These are phyloP conservation scores for Physcomitrium patens DNA, from an alignment of 225 moss, liverwort and hornwort genomes.

Conservation along the genomic window DNA sequence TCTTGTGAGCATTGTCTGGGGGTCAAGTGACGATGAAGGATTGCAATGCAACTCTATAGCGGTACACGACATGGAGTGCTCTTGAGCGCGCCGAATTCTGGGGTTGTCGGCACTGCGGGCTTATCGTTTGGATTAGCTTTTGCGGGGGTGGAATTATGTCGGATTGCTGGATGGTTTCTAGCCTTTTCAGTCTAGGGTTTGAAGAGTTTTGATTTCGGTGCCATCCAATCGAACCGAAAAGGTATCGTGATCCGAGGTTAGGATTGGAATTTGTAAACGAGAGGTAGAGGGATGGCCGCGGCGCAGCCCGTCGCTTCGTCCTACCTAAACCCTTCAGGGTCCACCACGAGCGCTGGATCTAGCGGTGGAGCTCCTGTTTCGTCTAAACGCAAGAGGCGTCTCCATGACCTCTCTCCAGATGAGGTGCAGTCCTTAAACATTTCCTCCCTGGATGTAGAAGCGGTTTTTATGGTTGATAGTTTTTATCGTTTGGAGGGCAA, in stretches of 20 bases:
- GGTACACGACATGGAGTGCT: no score
- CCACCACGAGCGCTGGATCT: slow-evolving; percentile 72
- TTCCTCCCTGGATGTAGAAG: slow-evolving; percentile 5
- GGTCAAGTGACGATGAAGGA: not conserved
- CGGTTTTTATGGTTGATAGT: not conserved
- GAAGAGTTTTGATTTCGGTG: not conserved
- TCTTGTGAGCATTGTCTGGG: not conserved
- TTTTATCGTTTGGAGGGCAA: no score
- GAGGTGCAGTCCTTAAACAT: slow-evolving; percentile 33
- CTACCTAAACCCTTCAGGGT: slow-evolving; percentile 65
- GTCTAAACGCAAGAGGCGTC: slow-evolving; percentile 74
- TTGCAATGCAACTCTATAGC: not conserved
- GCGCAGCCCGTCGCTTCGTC: slow-evolving; percentile 67
- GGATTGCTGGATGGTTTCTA: not conserved
- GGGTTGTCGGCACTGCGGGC: slow-evolving; percentile 16
- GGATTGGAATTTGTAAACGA: slow-evolving; percentile 1
- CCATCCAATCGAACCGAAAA: slow-evolving; percentile 52
- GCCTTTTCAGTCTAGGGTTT: slow-evolving; percentile 37
- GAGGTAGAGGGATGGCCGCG: slow-evolving; percentile 62
- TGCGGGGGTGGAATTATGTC: slow-evolving; percentile 13
- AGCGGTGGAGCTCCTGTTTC: slow-evolving; percentile 68
- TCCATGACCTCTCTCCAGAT: slow-evolving; percentile 70
- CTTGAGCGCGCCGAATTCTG: no score
- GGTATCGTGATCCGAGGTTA: slow-evolving; percentile 9
- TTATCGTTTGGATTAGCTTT: not conserved